Percentiles rank a stretch among this genome's conserved stretches.
Conservation (phyloP, 371 early-diverging fungal genomes). For the Mucor mucedo region DNA sequence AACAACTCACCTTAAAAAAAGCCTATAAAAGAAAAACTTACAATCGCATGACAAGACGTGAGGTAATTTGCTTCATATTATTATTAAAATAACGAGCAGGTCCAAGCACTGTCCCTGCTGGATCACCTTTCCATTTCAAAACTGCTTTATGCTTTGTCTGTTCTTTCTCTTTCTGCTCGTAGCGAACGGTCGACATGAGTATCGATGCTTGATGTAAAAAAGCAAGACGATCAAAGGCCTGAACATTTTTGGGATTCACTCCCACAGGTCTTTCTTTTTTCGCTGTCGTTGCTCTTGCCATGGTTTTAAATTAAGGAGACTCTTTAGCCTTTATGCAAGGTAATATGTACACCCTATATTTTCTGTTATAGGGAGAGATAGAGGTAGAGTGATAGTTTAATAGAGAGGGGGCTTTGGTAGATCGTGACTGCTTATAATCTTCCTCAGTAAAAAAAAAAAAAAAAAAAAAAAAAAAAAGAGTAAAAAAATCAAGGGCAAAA, state of each 20-base stretch:
- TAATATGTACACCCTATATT: not conserved
- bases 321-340: not conserved
- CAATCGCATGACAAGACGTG: constrained; percentile 43
- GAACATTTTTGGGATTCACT: constrained; percentile 36
- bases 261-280: constrained; percentile 33
- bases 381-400: not conserved
- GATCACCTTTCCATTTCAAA: constrained; percentile 32
- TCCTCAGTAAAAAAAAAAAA: not conserved
- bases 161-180: not conserved
- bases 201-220: constrained; percentile 48
- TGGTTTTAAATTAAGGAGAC: not conserved
- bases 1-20: not conserved
- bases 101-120: constrained; percentile 30
- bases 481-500: not conserved
- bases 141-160: not conserved
- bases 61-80: constrained; percentile 43
- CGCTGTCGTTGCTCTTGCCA: constrained; percentile 15
- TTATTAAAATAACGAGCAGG: constrained; percentile 40
- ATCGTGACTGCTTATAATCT: not conserved
- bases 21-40: constrained; percentile 16
- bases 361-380: not conserved
- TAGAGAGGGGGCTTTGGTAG: not conserved
- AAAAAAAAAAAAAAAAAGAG: not conserved
- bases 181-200: constrained; percentile 39
- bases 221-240: constrained; percentile 43